Percentiles rank a stretch among this genome's conserved stretches.
Evolutionary conservation across 2,329 filamentous ascomycete species (phyloP).

Genomic region (Magnaporthiopsis rhizophila): DNA sequence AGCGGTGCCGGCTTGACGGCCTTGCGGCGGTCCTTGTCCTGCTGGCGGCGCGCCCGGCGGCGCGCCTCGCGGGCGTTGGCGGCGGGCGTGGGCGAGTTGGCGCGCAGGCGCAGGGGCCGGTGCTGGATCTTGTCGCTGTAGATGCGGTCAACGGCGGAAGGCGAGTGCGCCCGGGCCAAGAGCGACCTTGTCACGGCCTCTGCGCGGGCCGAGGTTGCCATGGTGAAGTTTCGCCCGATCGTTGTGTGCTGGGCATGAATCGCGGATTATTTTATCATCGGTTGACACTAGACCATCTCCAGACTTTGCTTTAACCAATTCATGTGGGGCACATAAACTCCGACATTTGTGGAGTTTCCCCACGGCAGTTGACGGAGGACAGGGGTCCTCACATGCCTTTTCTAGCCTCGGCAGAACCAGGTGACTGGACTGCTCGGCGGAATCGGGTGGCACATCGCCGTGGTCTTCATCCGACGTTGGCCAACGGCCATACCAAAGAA

Average conservation of each 20-base stretch:
- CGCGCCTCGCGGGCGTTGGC: conserved; percentile 51
- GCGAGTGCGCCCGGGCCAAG: conserved; percentile 71
- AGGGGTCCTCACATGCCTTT: not conserved
- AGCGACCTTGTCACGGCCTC: conserved; percentile 51
- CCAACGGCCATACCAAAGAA: not conserved
- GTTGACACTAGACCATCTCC: too few relatives aligned
- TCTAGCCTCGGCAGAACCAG: not conserved
- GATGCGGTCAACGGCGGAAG: conserved; percentile 61
- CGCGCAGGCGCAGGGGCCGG: conserved; percentile 70
- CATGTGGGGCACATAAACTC: not conserved
- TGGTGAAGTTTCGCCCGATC: conserved; percentile 4
- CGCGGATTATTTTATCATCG: too few relatives aligned
- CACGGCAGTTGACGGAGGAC: not conserved
- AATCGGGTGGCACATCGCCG: too few relatives aligned
- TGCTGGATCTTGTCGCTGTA: conserved; percentile 77
- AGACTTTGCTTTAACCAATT: not conserved
- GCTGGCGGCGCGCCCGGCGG: conserved; percentile 39
- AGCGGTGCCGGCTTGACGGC: conserved; percentile 56
- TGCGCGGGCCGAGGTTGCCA: conserved; percentile 14
- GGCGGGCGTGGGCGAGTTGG: conserved; percentile 58
- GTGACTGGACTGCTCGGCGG: too few relatives aligned
- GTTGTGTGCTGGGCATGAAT: not conserved
- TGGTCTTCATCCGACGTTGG: not conserved
- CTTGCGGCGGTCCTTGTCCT: conserved; percentile 36
- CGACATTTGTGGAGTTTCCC: not conserved